Base-by-base conservation (phyloP, 1,284 basidiomycete species). In the Lignosus rhinocerotis region DNA sequence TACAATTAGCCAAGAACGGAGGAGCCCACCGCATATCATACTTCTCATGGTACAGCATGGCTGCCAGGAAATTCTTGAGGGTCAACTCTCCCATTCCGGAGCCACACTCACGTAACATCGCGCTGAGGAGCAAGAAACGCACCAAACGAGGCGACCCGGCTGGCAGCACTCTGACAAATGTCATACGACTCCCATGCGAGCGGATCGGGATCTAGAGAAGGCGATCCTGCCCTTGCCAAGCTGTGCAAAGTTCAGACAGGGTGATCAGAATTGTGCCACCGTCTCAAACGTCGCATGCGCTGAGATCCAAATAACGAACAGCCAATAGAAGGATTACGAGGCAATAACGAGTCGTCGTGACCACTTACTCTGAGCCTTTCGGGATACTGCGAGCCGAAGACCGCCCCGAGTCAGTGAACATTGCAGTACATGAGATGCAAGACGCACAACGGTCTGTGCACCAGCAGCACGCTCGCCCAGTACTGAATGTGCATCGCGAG, bases 381-480 rank as follows among this genome's bases (percentile, higher is more conserved):
- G 87, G 88, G 69, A 90, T 84, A 63, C 87, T 87, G 65, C 25
- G 16, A 17, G 25, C 14, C 39, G 17, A 12, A 16, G 45, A 31
- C 31, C 39, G 46, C 52, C 38, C 12, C 45, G 36, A 34, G 61
- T 39, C 21, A 8, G 17, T 7, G 17, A 64, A 33, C 46, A 21
- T 25, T 48, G n/a, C 25, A 53, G 36, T n/a, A 12, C 30, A 48
- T 34, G 6, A 10, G 21, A 31, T 7, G 53, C 43, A 48, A 52
- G 32, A 80, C 90, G 78, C 71, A 92, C 90, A 91, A 94, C 14
- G 89, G 90, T 44, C 93, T 81, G 71, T 94, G 85, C 33, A 94
- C 77, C 30, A 94, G 76, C n/a, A 94, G 77, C 11, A 94, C 83
- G 12, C 86, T 80, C 19, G 82, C 84, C 85, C 90, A 93, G 70